phyloP scores from a whole-genome alignment of 2,329 filamentous ascomycete genomes.

The Aspergillus pseudoterreus region DNA sequence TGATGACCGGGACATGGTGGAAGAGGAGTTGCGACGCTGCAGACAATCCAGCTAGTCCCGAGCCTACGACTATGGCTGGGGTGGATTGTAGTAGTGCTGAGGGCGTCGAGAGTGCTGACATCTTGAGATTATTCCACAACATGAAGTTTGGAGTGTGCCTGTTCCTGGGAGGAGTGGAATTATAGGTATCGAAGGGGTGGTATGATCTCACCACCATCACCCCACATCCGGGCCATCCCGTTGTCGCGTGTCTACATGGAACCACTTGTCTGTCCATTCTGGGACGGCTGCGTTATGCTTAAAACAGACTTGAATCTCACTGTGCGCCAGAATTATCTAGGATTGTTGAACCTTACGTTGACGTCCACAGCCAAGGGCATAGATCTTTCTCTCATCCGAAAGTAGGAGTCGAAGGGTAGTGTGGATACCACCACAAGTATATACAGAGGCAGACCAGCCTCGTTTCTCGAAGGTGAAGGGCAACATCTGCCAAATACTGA shows the following conservation, averaged over 20 bases:
- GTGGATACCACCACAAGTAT: too few relatives aligned
- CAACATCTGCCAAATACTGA: conserved; percentile 18
- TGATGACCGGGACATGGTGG: conserved; percentile 50
- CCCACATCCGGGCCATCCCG: background rate
- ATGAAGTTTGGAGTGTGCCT: background rate
- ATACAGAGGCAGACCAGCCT: conserved; percentile 22
- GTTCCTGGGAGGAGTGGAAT: background rate
- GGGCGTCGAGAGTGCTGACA: background rate
- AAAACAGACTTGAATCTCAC: too few relatives aligned
- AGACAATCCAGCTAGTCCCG: conserved; percentile 61
- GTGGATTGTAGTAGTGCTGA: background rate
- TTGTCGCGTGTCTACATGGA: background rate
- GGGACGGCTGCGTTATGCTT: too few relatives aligned
- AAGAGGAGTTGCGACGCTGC: conserved; percentile 56
- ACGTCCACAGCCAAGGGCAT: too few relatives aligned
- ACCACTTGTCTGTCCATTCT: too few relatives aligned
- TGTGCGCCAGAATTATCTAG: too few relatives aligned
- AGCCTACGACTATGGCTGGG: conserved; percentile 59
- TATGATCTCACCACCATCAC: background rate
- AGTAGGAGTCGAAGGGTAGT: too few relatives aligned
- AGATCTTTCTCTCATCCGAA: too few relatives aligned
- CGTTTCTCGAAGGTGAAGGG: conserved; percentile 28
- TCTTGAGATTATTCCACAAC: background rate
- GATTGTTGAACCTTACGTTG: too few relatives aligned
- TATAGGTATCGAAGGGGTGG: background rate